Conservation (phyloP, 177 flowering plant species). For the Vitis hybrid region DNA sequence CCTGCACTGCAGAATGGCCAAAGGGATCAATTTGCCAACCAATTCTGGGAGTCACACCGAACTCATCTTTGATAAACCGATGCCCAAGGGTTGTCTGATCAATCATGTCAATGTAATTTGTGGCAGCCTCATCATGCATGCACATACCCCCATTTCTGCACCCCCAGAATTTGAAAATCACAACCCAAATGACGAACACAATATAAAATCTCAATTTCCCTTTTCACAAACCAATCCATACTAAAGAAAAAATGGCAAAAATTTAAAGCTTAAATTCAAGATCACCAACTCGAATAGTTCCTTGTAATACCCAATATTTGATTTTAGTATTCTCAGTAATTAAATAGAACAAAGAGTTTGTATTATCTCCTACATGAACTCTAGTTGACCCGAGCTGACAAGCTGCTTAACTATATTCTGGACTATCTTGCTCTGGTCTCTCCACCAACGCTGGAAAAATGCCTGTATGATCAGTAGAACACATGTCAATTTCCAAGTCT, state of each 20-base stretch:
- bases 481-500: background rate
- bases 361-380: slow-evolving; percentile 46
- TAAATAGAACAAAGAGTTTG: too few relatives aligned
- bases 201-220: too few relatives aligned
- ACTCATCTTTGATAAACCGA: slow-evolving; percentile 56
- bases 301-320: too few relatives aligned
- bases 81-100: slow-evolving; percentile 87
- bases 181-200: too few relatives aligned
- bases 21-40: slow-evolving; percentile 90
- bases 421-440: slow-evolving; percentile 50
- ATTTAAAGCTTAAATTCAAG: too few relatives aligned
- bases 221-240: background rate
- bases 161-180: too few relatives aligned
- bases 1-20: slow-evolving; percentile 87
- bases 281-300: too few relatives aligned
- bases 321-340: too few relatives aligned
- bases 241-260: too few relatives aligned
- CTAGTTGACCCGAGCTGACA: slow-evolving; percentile 59
- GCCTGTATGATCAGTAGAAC: slow-evolving; percentile 35
- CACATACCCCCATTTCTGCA: slow-evolving; percentile 82
- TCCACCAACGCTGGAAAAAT: slow-evolving; percentile 87
- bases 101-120: slow-evolving; percentile 85
- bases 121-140: slow-evolving; percentile 83
- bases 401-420: slow-evolving; percentile 50
- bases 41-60: slow-evolving; percentile 61